A percentile compares a stretch with the other conserved stretches of the same genome.
Evolutionary conservation across 2,329 filamentous ascomycete species (phyloP).

Genomic region (Epicoccum sorghinum): DNA sequence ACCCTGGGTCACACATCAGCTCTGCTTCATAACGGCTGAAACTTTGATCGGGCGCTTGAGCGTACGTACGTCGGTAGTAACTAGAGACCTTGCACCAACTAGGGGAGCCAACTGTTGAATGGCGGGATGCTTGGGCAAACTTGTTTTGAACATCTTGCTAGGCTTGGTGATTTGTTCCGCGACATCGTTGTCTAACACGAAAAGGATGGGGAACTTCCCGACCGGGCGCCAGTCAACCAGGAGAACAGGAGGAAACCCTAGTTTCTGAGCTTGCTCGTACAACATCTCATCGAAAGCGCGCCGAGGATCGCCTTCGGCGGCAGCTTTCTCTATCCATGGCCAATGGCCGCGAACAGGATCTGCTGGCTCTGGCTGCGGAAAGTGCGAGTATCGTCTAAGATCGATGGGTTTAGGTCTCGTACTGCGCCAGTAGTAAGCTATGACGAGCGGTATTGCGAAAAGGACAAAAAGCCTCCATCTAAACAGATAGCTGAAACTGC

Average conservation of each 20-base stretch:
- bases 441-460: neutral
- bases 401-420: constrained; percentile 7
- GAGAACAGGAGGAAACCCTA: constrained; percentile 23
- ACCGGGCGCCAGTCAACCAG: constrained; percentile 25
- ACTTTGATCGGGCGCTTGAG: too few species aligned
- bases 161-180: constrained; percentile 26
- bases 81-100: constrained; percentile 23
- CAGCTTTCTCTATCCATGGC: constrained; percentile 26
- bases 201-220: constrained; percentile 21
- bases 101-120: constrained; percentile 22
- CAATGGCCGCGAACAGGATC: constrained; percentile 24
- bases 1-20: constrained; percentile 2
- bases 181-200: constrained; percentile 24
- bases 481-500: neutral
- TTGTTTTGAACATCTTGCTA: constrained; percentile 18
- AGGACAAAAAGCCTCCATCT: neutral
- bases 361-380: constrained; percentile 24
- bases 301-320: constrained; percentile 20
- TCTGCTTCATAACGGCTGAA: neutral
- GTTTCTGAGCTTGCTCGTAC: constrained; percentile 24
- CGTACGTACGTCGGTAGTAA: constrained; percentile 25
- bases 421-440: neutral
- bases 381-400: constrained; percentile 22
- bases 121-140: constrained; percentile 27
- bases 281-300: constrained; percentile 26